Evolutionary conservation across 768 basidiomycete species (phyloP).

Genomic region (Coprinellus micaceus): DNA sequence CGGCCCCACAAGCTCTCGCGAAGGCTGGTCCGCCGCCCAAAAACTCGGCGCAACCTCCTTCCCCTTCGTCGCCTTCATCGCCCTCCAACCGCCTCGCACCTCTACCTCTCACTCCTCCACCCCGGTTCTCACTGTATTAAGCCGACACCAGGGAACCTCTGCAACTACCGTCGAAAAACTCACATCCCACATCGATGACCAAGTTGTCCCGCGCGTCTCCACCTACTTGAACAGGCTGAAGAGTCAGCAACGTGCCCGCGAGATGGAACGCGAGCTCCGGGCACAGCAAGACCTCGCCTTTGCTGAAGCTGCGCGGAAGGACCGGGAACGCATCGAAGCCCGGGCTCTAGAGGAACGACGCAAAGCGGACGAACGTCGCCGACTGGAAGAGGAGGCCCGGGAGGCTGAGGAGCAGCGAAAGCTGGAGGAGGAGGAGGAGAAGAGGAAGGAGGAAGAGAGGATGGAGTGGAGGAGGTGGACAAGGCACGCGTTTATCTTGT

Average conservation of each 20-base stretch:
- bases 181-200: constrained; percentile 59
- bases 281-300: constrained; percentile 84
- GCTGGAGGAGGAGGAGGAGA: constrained; percentile 24
- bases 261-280: constrained; percentile 58
- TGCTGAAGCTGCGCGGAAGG: constrained; percentile 55
- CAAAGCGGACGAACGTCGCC: constrained; percentile 32
- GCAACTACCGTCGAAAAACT: constrained; percentile 61
- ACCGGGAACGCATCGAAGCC: constrained; percentile 63
- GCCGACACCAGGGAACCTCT: constrained; percentile 84
- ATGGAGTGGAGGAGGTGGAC: constrained; percentile 62
- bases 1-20: constrained; percentile 79
- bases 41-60: constrained; percentile 87
- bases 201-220: constrained; percentile 75
- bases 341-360: constrained; percentile 41
- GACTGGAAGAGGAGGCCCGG: constrained; percentile 18
- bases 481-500: constrained; percentile 40
- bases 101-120: constrained; percentile 31
- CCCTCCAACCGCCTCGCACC: constrained; percentile 71
- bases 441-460: constrained; percentile 30
- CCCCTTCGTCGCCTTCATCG: constrained; percentile 89
- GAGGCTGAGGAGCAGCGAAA: constrained; percentile 23
- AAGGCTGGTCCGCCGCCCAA: constrained; percentile 70
- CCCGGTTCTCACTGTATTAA: constrained; percentile 73
- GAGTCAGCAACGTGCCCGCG: constrained; percentile 44
- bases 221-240: constrained; percentile 70